phyloP scores from a whole-genome alignment of 2,329 filamentous ascomycete genomes.

The Xenoacremonium recifei region DNA sequence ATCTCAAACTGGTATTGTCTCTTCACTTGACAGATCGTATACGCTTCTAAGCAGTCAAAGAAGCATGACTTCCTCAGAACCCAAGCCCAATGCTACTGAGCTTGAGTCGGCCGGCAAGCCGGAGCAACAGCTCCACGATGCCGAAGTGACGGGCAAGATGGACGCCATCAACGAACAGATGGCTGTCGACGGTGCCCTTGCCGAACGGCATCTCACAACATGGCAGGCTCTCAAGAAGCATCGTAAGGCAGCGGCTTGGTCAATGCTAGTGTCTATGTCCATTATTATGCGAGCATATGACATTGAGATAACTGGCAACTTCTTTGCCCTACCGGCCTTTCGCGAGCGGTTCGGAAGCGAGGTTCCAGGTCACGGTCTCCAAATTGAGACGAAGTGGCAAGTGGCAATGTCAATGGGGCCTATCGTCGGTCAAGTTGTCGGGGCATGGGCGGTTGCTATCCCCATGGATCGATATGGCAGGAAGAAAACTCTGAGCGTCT shows the following conservation, averaged over 20 bases:
- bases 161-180: background rate
- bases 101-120: too few relatives aligned
- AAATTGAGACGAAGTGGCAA: constrained; percentile 49
- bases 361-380: constrained; percentile 33
- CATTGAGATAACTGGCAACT: constrained; percentile 33
- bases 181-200: constrained; percentile 15
- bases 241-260: constrained; percentile 30
- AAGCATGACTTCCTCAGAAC: too few relatives aligned
- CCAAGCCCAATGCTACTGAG: too few relatives aligned
- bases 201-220: constrained; percentile 28
- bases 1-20: too few relatives aligned
- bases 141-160: too few relatives aligned
- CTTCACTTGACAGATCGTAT: too few relatives aligned
- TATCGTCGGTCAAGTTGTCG: constrained; percentile 45
- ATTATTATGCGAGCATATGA: constrained; percentile 38
- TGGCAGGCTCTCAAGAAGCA: constrained; percentile 35
- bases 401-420: constrained; percentile 45
- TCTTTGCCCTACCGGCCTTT: constrained; percentile 37
- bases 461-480: constrained; percentile 43
- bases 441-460: constrained; percentile 45
- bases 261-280: constrained; percentile 30
- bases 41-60: too few relatives aligned
- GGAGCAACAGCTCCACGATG: too few relatives aligned
- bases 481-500: constrained; percentile 41
- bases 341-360: constrained; percentile 34